These are phyloP conservation scores for Hypoxylon fuscum DNA, from an alignment of 495 filamentous ascomycete species.

Conservation along the genomic window DNA sequence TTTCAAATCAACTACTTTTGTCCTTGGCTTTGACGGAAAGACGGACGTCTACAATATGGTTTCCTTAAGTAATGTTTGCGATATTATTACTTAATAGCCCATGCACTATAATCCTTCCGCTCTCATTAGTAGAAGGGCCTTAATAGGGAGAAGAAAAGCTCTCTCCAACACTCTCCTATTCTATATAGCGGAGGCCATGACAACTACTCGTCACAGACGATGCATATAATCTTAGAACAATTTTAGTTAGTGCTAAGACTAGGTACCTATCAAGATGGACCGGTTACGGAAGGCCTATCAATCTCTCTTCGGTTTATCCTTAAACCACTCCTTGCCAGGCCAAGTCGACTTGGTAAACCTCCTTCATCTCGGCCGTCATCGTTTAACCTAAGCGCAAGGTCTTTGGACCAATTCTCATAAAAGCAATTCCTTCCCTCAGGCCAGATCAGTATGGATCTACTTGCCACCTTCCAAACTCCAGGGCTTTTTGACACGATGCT, in stretches of 20 bases:
- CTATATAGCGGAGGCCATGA: no score
- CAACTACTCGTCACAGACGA: no score
- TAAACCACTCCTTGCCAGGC: conserved; percentile 20
- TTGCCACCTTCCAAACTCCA: conserved; percentile 33
- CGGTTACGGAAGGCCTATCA: conserved; percentile 1
- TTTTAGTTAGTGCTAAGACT: conserved; percentile 16
- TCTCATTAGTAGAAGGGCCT: no score
- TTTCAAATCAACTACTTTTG: no score
- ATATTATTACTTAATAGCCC: no score
- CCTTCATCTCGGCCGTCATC: conserved; percentile 13
- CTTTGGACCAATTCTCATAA: conserved; percentile 29
- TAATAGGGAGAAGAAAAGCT: not conserved
- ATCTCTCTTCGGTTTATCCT: conserved; percentile 25
- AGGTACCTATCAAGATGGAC: conserved; percentile 12
- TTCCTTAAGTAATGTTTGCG: no score
- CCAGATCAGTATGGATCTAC: conserved; percentile 9
- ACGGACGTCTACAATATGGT: no score
- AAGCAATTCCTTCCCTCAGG: conserved; percentile 19
- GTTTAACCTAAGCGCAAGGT: conserved; percentile 27
- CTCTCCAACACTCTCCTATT: no score
- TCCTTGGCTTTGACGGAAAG: no score
- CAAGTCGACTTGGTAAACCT: conserved; percentile 8
- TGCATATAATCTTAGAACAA: not conserved
- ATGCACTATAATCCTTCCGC: no score
- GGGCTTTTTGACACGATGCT: conserved; percentile 33